Conservation (phyloP, 306 rosid species). For the Rosa multiflora region DNA sequence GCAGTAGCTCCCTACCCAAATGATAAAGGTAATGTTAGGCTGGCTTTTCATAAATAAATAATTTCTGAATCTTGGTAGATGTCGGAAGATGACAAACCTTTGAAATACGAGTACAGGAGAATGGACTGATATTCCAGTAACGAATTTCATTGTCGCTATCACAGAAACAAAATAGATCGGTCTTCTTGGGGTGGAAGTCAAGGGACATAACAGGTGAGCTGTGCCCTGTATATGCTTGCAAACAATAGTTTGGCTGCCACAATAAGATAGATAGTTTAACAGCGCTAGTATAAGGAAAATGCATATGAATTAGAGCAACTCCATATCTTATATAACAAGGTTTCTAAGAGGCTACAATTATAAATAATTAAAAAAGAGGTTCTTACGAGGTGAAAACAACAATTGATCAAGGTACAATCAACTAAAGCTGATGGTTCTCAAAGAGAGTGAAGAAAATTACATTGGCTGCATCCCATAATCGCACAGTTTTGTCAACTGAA, state of each 20-base stretch:
- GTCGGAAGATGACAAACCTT: slow-evolving; percentile 48
- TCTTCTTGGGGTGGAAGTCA: slow-evolving; percentile 95
- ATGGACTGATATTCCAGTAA: slow-evolving; percentile 64
- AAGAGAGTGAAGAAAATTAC: slow-evolving; percentile 39
- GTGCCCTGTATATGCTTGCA: slow-evolving; percentile 59
- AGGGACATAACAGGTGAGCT: slow-evolving; percentile 70
- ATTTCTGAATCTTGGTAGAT: slow-evolving; percentile 2
- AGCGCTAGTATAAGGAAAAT: background rate
- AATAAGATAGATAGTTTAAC: slow-evolving; percentile 16
- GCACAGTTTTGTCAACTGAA: slow-evolving; percentile 79
- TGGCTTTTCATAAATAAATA: background rate
- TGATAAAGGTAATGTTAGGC: background rate
- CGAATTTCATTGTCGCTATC: slow-evolving; percentile 80
- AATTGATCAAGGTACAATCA: background rate
- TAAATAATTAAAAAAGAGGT: background rate
- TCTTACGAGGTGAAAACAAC: background rate
- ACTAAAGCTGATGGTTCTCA: background rate
- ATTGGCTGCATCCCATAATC: slow-evolving; percentile 90
- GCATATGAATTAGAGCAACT: background rate
- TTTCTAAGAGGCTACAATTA: background rate
- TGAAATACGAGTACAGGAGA: slow-evolving; percentile 52
- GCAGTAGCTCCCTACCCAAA: slow-evolving; percentile 77
- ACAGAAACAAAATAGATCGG: slow-evolving; percentile 76
- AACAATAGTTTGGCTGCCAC: slow-evolving; percentile 72
- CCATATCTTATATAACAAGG: background rate